A percentile compares a stretch with the other conserved stretches of the same genome.
Evolutionary conservation across 305 asterid species (phyloP).

Genomic region (Fraxinus latifolia): DNA sequence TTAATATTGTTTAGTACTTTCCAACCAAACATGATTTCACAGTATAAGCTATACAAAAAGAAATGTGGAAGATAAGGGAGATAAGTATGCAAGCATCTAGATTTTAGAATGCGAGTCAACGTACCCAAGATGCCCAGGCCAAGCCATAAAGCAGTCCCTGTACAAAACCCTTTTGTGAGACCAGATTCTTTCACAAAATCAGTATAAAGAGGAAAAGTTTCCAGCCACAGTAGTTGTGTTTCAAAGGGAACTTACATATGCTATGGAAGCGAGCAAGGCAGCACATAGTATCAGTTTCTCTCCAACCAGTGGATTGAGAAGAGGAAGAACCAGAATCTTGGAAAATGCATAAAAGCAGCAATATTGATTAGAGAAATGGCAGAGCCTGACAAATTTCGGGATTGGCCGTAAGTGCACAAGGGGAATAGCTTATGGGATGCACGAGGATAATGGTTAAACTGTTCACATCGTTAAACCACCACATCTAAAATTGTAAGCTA

Average conservation of each 20-base stretch:
- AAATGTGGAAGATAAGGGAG: not conserved
- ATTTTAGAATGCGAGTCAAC: constrained; percentile 16
- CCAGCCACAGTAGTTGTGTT: not conserved
- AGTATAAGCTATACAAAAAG: not conserved
- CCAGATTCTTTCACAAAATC: constrained; percentile 13
- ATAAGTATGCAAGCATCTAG: not conserved
- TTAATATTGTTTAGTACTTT: not conserved
- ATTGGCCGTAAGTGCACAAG: not conserved
- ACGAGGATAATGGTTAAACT: not conserved
- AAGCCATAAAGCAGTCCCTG: constrained; percentile 87
- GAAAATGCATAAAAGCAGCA: constrained; percentile 21
- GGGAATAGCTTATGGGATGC: not conserved
- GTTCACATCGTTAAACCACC: not conserved
- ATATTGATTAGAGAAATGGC: constrained; percentile 9
- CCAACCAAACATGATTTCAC: not conserved
- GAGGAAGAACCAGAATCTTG: constrained; percentile 81
- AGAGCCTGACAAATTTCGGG: not conserved
- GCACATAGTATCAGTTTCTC: constrained; percentile 74
- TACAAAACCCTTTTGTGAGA: constrained; percentile 23
- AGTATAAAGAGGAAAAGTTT: not conserved
- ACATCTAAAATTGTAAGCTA: not conserved
- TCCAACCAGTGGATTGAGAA: constrained; percentile 71
- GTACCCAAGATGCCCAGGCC: constrained; percentile 98
- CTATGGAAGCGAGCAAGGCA: constrained; percentile 65
- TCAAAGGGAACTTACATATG: constrained; percentile 58